Percentiles rank a stretch among this genome's conserved stretches.
phyloP scores from a whole-genome alignment of 2,329 filamentous ascomycete genomes.

The Pyricularia sp. region DNA sequence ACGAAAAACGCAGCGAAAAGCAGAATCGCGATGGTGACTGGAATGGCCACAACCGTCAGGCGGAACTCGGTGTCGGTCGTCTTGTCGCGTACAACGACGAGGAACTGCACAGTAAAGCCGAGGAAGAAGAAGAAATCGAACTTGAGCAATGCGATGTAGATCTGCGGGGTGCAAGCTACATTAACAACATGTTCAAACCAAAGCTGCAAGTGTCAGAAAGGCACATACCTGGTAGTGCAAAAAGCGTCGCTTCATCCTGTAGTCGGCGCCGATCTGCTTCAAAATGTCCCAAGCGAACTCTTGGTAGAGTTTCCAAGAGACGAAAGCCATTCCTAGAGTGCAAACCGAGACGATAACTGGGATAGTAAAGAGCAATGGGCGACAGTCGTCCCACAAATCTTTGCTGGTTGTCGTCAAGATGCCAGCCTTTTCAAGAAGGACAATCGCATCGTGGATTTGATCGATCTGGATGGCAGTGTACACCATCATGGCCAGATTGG shows the following conservation, averaged over 20 bases:
- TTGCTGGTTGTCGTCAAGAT: slow-evolving; percentile 11
- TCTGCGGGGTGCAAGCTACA: slow-evolving; percentile 35
- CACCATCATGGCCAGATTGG: slow-evolving; percentile 81
- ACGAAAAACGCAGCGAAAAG: slow-evolving; percentile 76
- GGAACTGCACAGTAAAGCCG: slow-evolving; percentile 94
- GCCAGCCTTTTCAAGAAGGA: slow-evolving; percentile 25
- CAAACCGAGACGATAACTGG: slow-evolving; percentile 70
- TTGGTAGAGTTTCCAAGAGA: slow-evolving; percentile 92
- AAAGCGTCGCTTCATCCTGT: slow-evolving; percentile 93
- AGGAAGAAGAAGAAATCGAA: slow-evolving; percentile 99
- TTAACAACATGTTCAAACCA: neutral
- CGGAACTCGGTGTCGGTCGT: slow-evolving; percentile 59
- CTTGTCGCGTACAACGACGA: slow-evolving; percentile 70
- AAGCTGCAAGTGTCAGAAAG: neutral
- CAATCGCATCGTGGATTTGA: slow-evolving; percentile 68
- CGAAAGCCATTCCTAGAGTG: slow-evolving; percentile 58
- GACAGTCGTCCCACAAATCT: slow-evolving; percentile 55
- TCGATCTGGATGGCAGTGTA: slow-evolving; percentile 90
- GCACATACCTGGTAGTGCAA: slow-evolving; percentile 77
- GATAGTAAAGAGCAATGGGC: slow-evolving; percentile 71
- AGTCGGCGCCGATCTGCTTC: slow-evolving; percentile 95
- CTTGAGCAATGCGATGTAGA: slow-evolving; percentile 94
- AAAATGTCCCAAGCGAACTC: slow-evolving; percentile 99
- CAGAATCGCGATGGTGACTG: slow-evolving; percentile 80
- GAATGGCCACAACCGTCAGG: slow-evolving; percentile 79